Evolutionary conservation across 164 flowering plant genomes (phyloP), one percentile per base, ranked within the genome.

Genomic region (Vitis rupestris): DNA sequence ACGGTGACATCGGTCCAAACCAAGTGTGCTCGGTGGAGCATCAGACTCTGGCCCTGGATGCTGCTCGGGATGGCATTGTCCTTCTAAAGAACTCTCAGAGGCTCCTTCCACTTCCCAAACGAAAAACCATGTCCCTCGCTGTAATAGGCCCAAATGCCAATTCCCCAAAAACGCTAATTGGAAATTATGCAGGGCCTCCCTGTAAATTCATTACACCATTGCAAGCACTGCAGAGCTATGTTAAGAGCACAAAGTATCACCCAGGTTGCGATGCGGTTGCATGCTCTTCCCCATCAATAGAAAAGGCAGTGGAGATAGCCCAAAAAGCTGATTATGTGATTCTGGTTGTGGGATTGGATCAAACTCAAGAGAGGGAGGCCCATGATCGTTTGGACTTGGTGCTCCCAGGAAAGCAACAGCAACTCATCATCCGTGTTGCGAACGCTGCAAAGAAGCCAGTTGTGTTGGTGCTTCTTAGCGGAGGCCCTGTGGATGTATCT

Each of bases 101-200:
- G 56, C 86, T 84, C 59, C 92, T 94, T 44, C 96, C 97, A 10
- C 73, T 91, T 5, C 72, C 84, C 0, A 83, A 82, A 76, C 37
- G 71, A 5, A 67, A 63, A 47, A 64, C 73, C 55, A 53, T 30
- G 17, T 78, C 88, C 9, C 78, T 93, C 0, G 94, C 88, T 6
- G 85, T 90, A 1, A 90, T 93, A 1, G 98, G 98, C 29, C 97
- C 97, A 3, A 88, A 87, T 61, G 95, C 93, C 15, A 75, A 91
- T 71, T 51, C 70, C 16, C 65, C 80, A 30, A 8, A 73, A 55
- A 80, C 84, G 3, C 86, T 93, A 48, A 71, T 76, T 0, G 97
- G 97, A 44, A 90, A 88, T 79, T 91, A 93, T 72, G 72, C 68
- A 12, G 97, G 98, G 27, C 78, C 75, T 59, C 87, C 92, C 3